Evolutionary conservation across 768 basidiomycete species (phyloP).

Genomic region (Mycena rebaudengoi): DNA sequence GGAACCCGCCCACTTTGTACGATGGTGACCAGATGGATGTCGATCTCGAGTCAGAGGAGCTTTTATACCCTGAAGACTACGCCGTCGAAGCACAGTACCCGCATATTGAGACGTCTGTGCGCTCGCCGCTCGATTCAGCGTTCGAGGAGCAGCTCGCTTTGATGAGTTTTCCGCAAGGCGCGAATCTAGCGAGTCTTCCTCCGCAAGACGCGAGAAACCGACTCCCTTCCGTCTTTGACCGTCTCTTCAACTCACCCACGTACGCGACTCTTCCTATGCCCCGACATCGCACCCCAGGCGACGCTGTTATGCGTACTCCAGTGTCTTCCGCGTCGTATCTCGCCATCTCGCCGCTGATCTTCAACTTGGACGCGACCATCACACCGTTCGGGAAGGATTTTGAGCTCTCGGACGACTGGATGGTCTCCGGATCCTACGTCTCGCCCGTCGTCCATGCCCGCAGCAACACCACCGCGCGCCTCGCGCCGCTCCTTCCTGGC

Average conservation of each 20-base stretch:
- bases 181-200: too few species aligned
- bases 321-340: too few species aligned
- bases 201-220: neutral
- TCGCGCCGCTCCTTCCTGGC: neutral
- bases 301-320: constrained; percentile 1
- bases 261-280: neutral
- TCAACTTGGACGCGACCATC: neutral
- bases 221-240: neutral
- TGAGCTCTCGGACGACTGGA: constrained; percentile 19
- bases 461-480: neutral
- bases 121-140: neutral
- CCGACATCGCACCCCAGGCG: neutral
- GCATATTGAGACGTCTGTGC: constrained; percentile 12
- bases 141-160: neutral
- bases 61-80: neutral
- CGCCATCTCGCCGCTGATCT: neutral
- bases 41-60: neutral
- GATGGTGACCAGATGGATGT: neutral
- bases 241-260: neutral
- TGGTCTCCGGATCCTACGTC: constrained; percentile 17
- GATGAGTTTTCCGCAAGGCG: neutral
- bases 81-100: constrained; percentile 9
- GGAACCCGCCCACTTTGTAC: neutral
- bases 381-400: constrained; percentile 15
- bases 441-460: constrained; percentile 12